A percentile compares a stretch with the other conserved stretches of the same genome.
phyloP scores from a whole-genome alignment of 164 flowering plant species.

The Chimonanthus salicifolius region DNA sequence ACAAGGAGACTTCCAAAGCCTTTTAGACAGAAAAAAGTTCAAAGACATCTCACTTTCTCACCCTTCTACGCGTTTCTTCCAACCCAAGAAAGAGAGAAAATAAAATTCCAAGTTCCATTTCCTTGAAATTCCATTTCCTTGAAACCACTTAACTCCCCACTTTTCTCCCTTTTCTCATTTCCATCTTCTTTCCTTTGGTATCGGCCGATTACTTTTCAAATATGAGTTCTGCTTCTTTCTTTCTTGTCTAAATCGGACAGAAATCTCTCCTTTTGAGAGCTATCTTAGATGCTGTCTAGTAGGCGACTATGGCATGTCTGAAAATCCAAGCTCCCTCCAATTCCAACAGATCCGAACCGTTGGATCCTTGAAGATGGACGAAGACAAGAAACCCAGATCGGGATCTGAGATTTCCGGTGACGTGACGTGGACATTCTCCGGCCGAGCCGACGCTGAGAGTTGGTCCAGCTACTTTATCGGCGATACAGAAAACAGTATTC shows the following conservation, averaged over 20 bases:
- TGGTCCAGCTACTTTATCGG: constrained; percentile 27
- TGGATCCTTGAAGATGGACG: constrained; percentile 3
- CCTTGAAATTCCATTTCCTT: neutral
- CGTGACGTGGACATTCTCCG: constrained; percentile 31
- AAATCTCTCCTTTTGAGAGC: no score
- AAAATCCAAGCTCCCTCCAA: neutral
- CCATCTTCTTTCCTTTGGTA: neutral
- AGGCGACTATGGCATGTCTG: neutral
- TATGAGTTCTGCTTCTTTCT: no score
- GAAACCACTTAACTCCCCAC: neutral
- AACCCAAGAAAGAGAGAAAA: neutral
- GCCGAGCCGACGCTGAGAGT: neutral
- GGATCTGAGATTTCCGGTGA: constrained; percentile 16
- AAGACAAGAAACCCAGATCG: constrained; percentile 22
- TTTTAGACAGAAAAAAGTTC: no score
- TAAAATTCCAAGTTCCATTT: no score
- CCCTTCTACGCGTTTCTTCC: neutral
- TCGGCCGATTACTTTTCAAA: neutral
- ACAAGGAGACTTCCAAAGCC: no score
- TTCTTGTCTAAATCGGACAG: no score
- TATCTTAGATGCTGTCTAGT: no score
- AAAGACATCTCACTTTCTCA: neutral
- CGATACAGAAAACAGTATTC: constrained; percentile 33
- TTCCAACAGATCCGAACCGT: neutral
- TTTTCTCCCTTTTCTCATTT: neutral